These are phyloP conservation scores for Saitozyma sp. DNA, from an alignment of 768 basidiomycete species.

Conservation along the genomic window DNA sequence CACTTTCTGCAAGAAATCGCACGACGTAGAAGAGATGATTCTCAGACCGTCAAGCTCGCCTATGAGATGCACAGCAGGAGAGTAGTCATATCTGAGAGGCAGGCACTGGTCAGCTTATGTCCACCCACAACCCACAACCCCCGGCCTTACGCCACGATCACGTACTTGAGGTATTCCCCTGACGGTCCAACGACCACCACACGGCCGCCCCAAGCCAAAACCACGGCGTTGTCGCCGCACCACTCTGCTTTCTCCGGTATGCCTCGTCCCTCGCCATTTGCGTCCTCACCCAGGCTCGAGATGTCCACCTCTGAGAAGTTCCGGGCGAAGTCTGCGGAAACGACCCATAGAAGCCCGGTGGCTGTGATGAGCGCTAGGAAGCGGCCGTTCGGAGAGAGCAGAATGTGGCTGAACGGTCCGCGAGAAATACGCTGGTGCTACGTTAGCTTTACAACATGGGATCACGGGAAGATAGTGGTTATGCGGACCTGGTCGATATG, in stretches of 20 bases:
- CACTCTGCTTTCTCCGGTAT: slow-evolving; percentile 72
- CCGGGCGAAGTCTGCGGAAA: slow-evolving; percentile 89
- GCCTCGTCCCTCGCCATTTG: slow-evolving; percentile 24
- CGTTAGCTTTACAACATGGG: not conserved
- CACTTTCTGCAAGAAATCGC: slow-evolving; percentile 91
- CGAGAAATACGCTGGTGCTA: slow-evolving; percentile 66
- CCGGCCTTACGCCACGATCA: slow-evolving; percentile 4
- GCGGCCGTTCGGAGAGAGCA: slow-evolving; percentile 91
- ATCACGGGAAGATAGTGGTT: not conserved
- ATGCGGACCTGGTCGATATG: slow-evolving; percentile 66
- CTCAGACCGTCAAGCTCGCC: slow-evolving; percentile 89
- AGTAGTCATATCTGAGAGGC: slow-evolving; percentile 63
- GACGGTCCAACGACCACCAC: slow-evolving; percentile 88
- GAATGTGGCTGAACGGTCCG: slow-evolving; percentile 83
- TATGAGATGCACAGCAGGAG: slow-evolving; percentile 71
- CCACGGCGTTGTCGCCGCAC: slow-evolving; percentile 94
- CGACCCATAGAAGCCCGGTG: slow-evolving; percentile 77
- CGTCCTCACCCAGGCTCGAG: slow-evolving; percentile 9
- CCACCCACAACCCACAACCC: too few species aligned
- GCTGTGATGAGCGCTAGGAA: slow-evolving; percentile 76
- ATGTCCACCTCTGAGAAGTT: slow-evolving; percentile 80
- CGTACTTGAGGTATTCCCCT: slow-evolving; percentile 80
- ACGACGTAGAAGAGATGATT: slow-evolving; percentile 73
- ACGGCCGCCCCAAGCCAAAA: slow-evolving; percentile 75
- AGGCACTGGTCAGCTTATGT: not conserved